phyloP scores from a whole-genome alignment of 768 basidiomycete species.

The Macrolepiota albuminosa region DNA sequence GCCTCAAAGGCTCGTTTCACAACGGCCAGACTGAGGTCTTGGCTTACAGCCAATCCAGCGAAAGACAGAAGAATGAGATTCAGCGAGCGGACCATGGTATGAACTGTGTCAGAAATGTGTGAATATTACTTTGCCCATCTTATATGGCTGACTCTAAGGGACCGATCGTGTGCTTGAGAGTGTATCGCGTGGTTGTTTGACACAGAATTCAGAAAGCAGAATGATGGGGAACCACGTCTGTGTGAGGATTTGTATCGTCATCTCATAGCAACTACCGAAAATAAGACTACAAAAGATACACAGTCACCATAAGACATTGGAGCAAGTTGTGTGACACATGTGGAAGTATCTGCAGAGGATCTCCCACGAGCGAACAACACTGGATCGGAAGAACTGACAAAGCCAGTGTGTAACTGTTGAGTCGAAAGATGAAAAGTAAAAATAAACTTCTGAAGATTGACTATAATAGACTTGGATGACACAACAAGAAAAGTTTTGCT shows the following conservation, averaged over 20 bases:
- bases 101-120: not conserved
- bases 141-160: not conserved
- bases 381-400: not conserved
- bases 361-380: not conserved
- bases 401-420: not conserved
- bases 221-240: not conserved
- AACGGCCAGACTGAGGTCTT: slow-evolving; percentile 18
- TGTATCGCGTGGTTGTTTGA: not conserved
- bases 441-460: not conserved
- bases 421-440: not conserved
- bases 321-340: not conserved
- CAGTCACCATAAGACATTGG: not conserved
- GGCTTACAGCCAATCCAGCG: slow-evolving; percentile 14
- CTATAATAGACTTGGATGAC: not conserved
- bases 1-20: slow-evolving; percentile 22
- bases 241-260: not conserved
- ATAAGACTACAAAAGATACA: too few species aligned
- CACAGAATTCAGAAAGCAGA: not conserved
- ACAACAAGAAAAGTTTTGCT: not conserved
- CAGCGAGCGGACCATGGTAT: slow-evolving; percentile 8
- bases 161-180: not conserved
- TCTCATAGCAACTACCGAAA: not conserved
- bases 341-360: not conserved
- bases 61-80: slow-evolving; percentile 10
- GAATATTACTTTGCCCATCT: not conserved